These are phyloP conservation scores for Botrytis sinoallii DNA, from an alignment of 2,329 filamentous ascomycete genomes.

Conservation along the genomic window DNA sequence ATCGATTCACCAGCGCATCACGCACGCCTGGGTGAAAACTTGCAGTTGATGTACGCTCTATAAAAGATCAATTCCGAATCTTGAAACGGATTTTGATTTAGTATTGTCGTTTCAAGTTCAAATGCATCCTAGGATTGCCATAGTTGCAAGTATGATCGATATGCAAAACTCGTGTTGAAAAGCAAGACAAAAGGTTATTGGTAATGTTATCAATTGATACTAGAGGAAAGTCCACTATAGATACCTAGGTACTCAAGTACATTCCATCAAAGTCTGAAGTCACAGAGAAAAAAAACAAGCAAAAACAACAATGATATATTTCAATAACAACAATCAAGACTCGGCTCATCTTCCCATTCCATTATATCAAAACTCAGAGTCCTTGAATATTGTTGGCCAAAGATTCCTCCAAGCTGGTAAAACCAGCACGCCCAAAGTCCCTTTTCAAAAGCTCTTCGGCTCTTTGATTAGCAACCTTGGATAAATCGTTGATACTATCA, in stretches of 20 bases:
- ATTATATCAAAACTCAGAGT: not conserved
- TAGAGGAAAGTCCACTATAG: not conserved
- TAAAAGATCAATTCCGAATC: too few relatives aligned
- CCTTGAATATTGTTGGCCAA: conserved; percentile 15
- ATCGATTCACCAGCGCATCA: not conserved
- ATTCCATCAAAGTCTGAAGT: not conserved
- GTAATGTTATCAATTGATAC: not conserved
- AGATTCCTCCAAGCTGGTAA: conserved; percentile 15
- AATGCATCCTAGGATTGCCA: not conserved
- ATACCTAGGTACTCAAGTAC: not conserved
- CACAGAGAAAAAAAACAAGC: not conserved
- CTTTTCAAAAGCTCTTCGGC: conserved; percentile 26
- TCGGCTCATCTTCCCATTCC: too few relatives aligned
- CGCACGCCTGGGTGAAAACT: too few relatives aligned
- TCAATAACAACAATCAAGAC: not conserved
- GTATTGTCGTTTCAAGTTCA: not conserved
- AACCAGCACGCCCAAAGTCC: conserved; percentile 19
- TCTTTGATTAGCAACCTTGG: conserved; percentile 26
- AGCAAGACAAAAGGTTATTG: not conserved
- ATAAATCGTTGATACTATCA: conserved; percentile 25
- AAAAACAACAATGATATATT: not conserved
- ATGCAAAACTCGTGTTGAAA: not conserved
- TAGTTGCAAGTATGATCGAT: not conserved
- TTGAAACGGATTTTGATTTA: not conserved
- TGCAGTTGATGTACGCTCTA: too few relatives aligned